Conservation (phyloP, 108 stramenopile genomes). For the Parmales sp. region DNA sequence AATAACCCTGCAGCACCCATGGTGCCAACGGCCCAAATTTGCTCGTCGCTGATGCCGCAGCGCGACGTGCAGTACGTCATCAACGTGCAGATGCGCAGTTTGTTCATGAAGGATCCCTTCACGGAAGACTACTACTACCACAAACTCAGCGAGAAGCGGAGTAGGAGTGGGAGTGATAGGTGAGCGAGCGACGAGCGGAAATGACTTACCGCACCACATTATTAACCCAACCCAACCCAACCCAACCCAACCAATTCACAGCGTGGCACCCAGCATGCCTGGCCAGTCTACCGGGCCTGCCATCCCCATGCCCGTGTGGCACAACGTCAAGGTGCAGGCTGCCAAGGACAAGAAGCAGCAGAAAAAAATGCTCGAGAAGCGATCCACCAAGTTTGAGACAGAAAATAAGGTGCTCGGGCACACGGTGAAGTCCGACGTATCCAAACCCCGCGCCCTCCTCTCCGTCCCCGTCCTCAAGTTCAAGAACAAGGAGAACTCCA, state of each 20-base stretch:
- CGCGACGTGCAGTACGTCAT: not conserved
- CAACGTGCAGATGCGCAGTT: not conserved
- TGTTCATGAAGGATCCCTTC: slow-evolving; percentile 2
- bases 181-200: no score
- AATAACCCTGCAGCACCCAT: not conserved
- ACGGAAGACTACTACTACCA: slow-evolving; percentile 8
- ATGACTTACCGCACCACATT: no score
- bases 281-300: not conserved
- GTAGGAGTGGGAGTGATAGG: no score
- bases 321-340: not conserved
- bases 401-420: not conserved
- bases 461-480: not conserved
- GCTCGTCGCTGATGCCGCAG: not conserved
- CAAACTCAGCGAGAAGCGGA: not conserved
- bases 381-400: not conserved
- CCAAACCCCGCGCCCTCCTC: not conserved
- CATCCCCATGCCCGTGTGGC: not conserved
- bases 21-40: not conserved
- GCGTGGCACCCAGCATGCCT: not conserved
- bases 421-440: not conserved
- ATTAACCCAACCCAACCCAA: no score
- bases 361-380: not conserved
- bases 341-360: not conserved
- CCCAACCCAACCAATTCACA: no score
- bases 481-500: not conserved